Conservation (phyloP, 78 protist species). For the slime mould (Dictyostelium discoideum) region dicty_2.7 NC_007091.3:1247001-1247500, state of each 20-base stretch:
- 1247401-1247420: slow-evolving; percentile 60
- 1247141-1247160: neutral
- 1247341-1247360: slow-evolving; percentile 65
- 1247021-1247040: neutral
- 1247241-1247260: slow-evolving; percentile 29
- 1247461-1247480: neutral
- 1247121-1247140: neutral
- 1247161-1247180: neutral
- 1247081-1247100: neutral
- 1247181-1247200: slow-evolving; percentile 19
- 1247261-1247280: slow-evolving; percentile 66
- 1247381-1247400: slow-evolving; percentile 82
- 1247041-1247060: neutral
- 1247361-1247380: slow-evolving; percentile 82
- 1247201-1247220: slow-evolving; percentile 16
- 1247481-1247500: neutral
- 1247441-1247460: neutral
- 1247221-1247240: slow-evolving; percentile 34
- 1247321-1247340: slow-evolving; percentile 79
- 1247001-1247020: neutral
- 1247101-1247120: neutral
- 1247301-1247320: slow-evolving; percentile 79
- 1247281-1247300: slow-evolving; percentile 74
- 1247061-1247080: neutral
- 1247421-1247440: neutral